Evolutionary conservation across 2,329 filamentous ascomycete genomes (phyloP).

Genomic region (Sporothrix schenckii): DNA sequence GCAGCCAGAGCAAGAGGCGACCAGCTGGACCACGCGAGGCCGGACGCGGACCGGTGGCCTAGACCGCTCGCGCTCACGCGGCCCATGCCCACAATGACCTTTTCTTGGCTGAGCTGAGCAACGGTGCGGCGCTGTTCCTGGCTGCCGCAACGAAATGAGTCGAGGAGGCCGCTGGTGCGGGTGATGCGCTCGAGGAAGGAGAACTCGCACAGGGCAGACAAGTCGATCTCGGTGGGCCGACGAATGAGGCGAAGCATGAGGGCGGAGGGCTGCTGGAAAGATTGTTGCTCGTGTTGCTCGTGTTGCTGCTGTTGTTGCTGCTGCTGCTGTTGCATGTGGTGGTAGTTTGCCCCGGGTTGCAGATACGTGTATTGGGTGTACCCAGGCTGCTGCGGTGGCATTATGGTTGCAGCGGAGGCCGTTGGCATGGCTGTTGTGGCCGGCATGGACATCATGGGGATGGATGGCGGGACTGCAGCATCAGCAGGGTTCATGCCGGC

Average conservation of each 20-base stretch:
- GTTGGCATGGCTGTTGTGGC: conserved; percentile 1
- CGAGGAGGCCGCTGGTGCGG: conserved; percentile 24
- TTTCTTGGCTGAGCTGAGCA: conserved; percentile 13
- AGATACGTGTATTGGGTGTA: conserved; percentile 7
- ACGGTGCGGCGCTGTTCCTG: conserved; percentile 17
- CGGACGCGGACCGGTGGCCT: neutral
- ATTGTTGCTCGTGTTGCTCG: neutral
- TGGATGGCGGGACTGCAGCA: neutral
- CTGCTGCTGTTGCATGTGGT: conserved; percentile 7
- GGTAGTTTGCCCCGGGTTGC: neutral
- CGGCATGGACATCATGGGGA: neutral
- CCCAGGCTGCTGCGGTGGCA: neutral
- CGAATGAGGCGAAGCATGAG: conserved; percentile 26
- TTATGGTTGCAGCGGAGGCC: neutral
- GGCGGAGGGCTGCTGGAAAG: conserved; percentile 13
- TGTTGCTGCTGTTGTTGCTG: conserved; percentile 10
- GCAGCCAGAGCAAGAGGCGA: neutral
- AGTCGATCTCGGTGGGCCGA: conserved; percentile 23
- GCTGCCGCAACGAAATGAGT: conserved; percentile 26
- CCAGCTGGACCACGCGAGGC: neutral
- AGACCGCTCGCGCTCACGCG: neutral
- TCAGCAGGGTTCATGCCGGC: conserved; percentile 1
- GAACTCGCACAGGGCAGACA: conserved; percentile 22
- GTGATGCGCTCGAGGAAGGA: conserved; percentile 26
- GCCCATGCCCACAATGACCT: neutral